These are phyloP conservation scores for Schwanniomyces polymorphus DNA, from an alignment of 805 yeast genomes.

Conservation along the genomic window DNA sequence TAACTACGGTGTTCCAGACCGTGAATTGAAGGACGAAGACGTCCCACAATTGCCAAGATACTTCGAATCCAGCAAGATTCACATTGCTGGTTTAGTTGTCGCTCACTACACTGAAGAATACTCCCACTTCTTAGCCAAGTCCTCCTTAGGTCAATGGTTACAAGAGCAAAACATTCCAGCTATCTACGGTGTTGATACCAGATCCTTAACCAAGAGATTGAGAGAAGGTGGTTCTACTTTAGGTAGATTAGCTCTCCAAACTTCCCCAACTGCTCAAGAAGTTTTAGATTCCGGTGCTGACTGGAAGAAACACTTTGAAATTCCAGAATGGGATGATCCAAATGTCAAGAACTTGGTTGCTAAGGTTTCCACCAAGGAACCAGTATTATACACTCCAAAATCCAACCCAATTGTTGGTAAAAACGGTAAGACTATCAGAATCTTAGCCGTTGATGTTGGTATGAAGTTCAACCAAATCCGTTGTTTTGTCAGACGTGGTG, in stretches of 20 bases:
- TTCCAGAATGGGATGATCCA: constrained; percentile 93
- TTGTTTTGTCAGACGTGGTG: constrained; percentile 95
- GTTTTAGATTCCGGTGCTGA: constrained; percentile 26
- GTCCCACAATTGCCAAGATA: constrained; percentile 80
- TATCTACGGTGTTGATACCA: constrained; percentile 95
- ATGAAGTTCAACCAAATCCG: constrained; percentile 97
- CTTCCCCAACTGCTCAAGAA: constrained; percentile 28
- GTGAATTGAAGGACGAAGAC: constrained; percentile 60
- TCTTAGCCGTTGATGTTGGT: constrained; percentile 94
- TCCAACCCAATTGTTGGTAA: constrained; percentile 50
- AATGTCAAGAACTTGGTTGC: constrained; percentile 90
- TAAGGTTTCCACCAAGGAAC: constrained; percentile 76
- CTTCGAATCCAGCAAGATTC: constrained; percentile 91
- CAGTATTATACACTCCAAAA: constrained; percentile 75
- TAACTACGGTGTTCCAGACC: constrained; percentile 98
- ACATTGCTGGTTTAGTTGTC: constrained; percentile 94
- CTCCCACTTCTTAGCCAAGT: constrained; percentile 89
- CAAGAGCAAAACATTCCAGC: constrained; percentile 92
- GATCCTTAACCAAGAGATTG: constrained; percentile 89
- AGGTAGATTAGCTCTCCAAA: constrained; percentile 79
- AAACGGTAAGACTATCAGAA: constrained; percentile 77
- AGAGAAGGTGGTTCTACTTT: constrained; percentile 91
- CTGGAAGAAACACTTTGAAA: constrained; percentile 65
- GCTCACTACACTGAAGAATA: constrained; percentile 96
- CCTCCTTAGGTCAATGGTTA: constrained; percentile 93